Base-by-base conservation (phyloP, 2,329 filamentous ascomycete species). In the Neurospora sp. region DNA sequence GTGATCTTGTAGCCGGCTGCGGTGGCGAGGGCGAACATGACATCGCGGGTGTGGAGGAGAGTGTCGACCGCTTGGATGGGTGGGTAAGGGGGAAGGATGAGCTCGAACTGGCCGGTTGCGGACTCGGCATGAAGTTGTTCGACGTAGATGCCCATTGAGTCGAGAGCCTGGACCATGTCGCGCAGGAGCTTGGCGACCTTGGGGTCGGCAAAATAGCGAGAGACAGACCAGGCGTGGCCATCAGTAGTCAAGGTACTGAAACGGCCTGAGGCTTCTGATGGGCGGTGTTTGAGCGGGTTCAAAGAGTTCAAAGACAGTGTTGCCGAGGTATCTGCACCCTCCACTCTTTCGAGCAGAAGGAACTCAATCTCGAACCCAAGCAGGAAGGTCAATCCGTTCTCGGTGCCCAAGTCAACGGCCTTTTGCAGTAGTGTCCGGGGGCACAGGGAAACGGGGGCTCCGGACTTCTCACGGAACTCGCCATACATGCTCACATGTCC, bases 351-450 rank as follows among this genome's bases (percentile, higher is more conserved):
- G 73, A 95, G 82, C 73, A 96, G 89, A 1, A 92, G 84, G 10
- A 96, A 87, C 78, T 96, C 93, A 52, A 96, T 88, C 78, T 97
- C 93, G 73, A 96, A 96, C 0, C 93, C 93, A 17, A 93, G 79
- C 0, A 90, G 82, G 67, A 93, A 87, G 3, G 83, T 79, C 2
- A 93, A 81, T 1, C 83, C 82, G 43, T 86, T 81, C 1, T 79
- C 74, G 11, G 84, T 80, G 0, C 91, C 85, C 6, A 80, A 79
- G 0, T 84, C 80, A 1, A 90, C 76, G 0, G 89, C 82, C 3
- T 79, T 82, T 69, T 87, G 81, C 69, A 96, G 81, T 70, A 90
- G 77, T 58, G 87, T 82, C 69, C 92, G 85, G 0, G 93, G 92
- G 74, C 92, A 96, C 0, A 89, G 72, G 1, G 74, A 72, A 1